Evolutionary conservation across 129 eudicot genomes (phyloP).

Genomic region (Deinandra increscens): DNA sequence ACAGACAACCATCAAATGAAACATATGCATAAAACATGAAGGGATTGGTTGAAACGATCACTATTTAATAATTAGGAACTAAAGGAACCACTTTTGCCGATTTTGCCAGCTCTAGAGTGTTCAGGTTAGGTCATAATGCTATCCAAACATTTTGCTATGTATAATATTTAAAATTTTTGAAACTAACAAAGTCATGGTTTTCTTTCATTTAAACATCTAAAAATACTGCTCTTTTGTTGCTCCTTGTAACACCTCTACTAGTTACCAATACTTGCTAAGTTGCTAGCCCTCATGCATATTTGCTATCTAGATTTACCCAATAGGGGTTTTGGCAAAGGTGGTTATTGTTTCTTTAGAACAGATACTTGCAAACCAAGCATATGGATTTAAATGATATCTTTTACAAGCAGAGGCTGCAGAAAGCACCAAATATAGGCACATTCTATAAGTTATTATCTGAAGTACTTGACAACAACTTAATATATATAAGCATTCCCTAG

Average conservation of each 20-base stretch:
- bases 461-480: not conserved
- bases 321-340: constrained; percentile 2
- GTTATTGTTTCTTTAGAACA: not conserved
- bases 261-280: too few species aligned
- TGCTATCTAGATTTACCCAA: not conserved
- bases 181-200: too few species aligned
- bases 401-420: not conserved
- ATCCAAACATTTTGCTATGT: too few species aligned
- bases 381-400: not conserved
- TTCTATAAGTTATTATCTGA: not conserved
- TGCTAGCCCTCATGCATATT: not conserved
- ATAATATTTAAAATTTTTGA: too few species aligned
- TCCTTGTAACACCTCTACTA: too few species aligned
- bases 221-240: too few species aligned
- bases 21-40: not conserved
- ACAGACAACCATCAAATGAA: not conserved
- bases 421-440: not conserved
- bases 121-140: too few species aligned
- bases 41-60: not conserved
- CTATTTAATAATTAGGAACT: not conserved
- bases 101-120: too few species aligned
- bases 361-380: not conserved
- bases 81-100: not conserved
- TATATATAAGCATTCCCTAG: not conserved
- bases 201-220: too few species aligned